phyloP scores from a whole-genome alignment of 371 early-diverging fungal species.

The Mucor lusitanicus region DNA sequence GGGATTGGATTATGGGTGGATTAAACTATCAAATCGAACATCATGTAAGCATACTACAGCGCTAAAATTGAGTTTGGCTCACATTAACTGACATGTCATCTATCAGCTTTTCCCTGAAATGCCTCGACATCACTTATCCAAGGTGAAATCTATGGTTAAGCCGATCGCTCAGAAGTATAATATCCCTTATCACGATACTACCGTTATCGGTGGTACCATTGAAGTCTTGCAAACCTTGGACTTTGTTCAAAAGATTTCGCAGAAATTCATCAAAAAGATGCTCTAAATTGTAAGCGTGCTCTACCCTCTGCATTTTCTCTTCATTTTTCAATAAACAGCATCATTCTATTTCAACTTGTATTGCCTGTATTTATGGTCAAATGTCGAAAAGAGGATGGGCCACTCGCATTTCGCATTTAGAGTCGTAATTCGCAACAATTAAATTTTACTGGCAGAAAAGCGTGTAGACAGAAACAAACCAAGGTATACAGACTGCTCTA shows the following conservation, averaged over 20 bases:
- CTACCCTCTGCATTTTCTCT: neutral
- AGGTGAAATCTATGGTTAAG: slow-evolving; percentile 67
- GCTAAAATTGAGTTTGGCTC: neutral
- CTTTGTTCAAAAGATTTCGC: slow-evolving; percentile 58
- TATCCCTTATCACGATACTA: slow-evolving; percentile 72
- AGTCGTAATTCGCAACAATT: too few relatives aligned
- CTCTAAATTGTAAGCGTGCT: slow-evolving; percentile 18
- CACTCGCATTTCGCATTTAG: too few relatives aligned
- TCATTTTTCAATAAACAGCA: neutral
- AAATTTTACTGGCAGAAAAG: too few relatives aligned
- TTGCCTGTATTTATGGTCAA: too few relatives aligned
- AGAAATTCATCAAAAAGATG: slow-evolving; percentile 51
- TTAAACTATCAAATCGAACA: slow-evolving; percentile 86
- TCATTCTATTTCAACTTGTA: too few relatives aligned
- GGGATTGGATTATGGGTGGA: slow-evolving; percentile 86
- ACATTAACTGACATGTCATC: neutral
- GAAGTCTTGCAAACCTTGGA: slow-evolving; percentile 74
- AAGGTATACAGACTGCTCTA: too few relatives aligned
- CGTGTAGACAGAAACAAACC: too few relatives aligned
- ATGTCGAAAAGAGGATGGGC: too few relatives aligned
- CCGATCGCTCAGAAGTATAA: slow-evolving; percentile 73
- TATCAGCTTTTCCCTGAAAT: slow-evolving; percentile 75
- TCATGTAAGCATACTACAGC: slow-evolving; percentile 47
- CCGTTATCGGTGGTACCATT: slow-evolving; percentile 66
- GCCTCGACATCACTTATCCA: slow-evolving; percentile 75